Percentiles rank a stretch among this genome's conserved stretches.
Evolutionary conservation across 108 stramenopile species (phyloP).

Genomic region (Fistulifera solaris): DNA sequence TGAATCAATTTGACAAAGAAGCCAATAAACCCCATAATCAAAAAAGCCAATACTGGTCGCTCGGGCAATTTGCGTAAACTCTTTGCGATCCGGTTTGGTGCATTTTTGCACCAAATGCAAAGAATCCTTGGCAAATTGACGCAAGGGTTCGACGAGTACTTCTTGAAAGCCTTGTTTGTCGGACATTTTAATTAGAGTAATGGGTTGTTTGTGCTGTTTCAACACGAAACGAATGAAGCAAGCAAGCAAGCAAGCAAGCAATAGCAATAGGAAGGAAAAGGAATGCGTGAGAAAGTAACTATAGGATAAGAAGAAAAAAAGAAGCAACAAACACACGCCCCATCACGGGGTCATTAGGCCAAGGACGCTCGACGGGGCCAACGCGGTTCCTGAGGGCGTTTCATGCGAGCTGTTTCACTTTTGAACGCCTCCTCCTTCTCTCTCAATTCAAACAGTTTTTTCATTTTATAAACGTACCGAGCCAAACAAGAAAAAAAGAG

Average conservation of each 20-base stretch:
- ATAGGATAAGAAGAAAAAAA: slow-evolving; percentile 2
- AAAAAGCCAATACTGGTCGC: slow-evolving; percentile 95
- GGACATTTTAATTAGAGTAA: slow-evolving; percentile 5
- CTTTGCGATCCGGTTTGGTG: slow-evolving; percentile 98
- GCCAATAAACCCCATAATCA: slow-evolving; percentile 99
- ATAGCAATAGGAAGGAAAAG: not conserved
- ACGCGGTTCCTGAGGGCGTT: not conserved
- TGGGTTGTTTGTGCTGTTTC: slow-evolving; percentile 1
- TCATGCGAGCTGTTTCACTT: no score
- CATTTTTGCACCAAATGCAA: slow-evolving; percentile 97
- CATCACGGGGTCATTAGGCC: no score
- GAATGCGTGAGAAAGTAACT: not conserved
- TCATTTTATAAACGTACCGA: no score
- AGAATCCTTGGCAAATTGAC: slow-evolving; percentile 95
- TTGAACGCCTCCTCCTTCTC: no score
- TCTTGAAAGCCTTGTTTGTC: slow-evolving; percentile 84
- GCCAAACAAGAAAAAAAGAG: no score
- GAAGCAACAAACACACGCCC: slow-evolving; percentile 1
- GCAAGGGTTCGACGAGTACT: slow-evolving; percentile 88
- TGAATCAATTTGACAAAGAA: slow-evolving; percentile 99
- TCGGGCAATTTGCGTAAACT: slow-evolving; percentile 87
- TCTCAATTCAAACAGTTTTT: no score
- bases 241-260: not conserved
- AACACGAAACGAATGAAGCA: not conserved
- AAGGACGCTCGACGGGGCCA: no score